These are phyloP conservation scores for Saccharomycopsis schoenii DNA, from an alignment of 805 yeast species.

Conservation along the genomic window DNA sequence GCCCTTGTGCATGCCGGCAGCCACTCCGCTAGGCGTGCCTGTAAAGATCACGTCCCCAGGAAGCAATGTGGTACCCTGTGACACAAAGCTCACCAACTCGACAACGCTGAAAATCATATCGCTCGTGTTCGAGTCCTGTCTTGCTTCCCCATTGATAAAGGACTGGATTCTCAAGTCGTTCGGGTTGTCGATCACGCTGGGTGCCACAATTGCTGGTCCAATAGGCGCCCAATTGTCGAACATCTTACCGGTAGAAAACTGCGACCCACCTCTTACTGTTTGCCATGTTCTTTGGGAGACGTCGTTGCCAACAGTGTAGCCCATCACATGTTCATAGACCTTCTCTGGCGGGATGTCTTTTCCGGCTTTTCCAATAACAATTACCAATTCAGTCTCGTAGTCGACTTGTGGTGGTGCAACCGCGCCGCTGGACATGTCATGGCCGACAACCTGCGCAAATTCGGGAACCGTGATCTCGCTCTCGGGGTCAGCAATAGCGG, in stretches of 20 bases:
- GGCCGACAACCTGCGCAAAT: conserved; percentile 25
- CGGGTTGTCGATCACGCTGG: conserved; percentile 27
- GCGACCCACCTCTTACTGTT: conserved; percentile 41
- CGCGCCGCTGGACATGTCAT: conserved; percentile 1
- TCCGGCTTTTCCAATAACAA: conserved; percentile 43
- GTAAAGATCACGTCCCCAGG: conserved; percentile 48
- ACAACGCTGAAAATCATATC: conserved; percentile 41
- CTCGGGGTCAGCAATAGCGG: conserved; percentile 35
- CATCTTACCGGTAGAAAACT: conserved; percentile 43
- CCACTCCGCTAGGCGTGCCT: conserved; percentile 51
- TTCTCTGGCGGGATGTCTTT: conserved; percentile 32
- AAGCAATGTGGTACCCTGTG: conserved; percentile 40
- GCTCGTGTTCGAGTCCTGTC: conserved; percentile 36
- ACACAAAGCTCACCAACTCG: conserved; percentile 35
- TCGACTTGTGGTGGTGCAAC: conserved; percentile 29
- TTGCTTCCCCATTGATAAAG: conserved; percentile 36
- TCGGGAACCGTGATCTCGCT: conserved; percentile 35
- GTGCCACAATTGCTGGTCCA: conserved; percentile 42
- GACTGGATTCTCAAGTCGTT: conserved; percentile 30
- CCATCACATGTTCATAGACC: conserved; percentile 39
- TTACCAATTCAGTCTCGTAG: conserved; percentile 46
- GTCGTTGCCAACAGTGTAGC: conserved; percentile 47
- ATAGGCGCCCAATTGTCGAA: conserved; percentile 49
- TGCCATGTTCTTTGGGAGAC: conserved; percentile 53
- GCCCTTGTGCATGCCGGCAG: conserved; percentile 34